Percentiles rank a stretch among this genome's conserved stretches.
These are phyloP conservation scores for Spathaspora gorwiae DNA, from an alignment of 805 yeast species.

Conservation along the genomic window DNA sequence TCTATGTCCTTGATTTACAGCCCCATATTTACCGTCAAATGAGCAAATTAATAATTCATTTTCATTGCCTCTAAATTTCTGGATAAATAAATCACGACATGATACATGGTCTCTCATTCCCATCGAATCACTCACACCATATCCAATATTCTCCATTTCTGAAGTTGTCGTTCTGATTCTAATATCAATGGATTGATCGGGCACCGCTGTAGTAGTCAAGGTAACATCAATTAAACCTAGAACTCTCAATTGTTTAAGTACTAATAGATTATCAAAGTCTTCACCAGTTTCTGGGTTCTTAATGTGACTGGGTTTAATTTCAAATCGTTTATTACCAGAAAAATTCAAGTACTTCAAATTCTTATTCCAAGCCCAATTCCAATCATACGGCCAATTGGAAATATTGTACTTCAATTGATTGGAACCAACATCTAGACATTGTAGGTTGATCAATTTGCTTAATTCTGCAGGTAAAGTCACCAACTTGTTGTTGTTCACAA, in stretches of 20 bases:
- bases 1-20: constrained; percentile 42
- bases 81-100: constrained; percentile 80
- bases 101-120: constrained; percentile 65
- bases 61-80: constrained; percentile 79
- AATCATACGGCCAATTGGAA: constrained; percentile 91
- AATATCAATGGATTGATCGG: constrained; percentile 78
- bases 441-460: constrained; percentile 58
- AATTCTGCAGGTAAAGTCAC: constrained; percentile 87
- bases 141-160: constrained; percentile 65
- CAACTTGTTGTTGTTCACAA: constrained; percentile 78
- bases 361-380: constrained; percentile 93
- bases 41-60: constrained; percentile 77
- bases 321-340: constrained; percentile 89
- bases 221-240: constrained; percentile 95
- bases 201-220: constrained; percentile 78
- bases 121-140: constrained; percentile 88
- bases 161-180: constrained; percentile 91
- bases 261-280: constrained; percentile 63
- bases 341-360: constrained; percentile 76
- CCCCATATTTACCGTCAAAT: constrained; percentile 77
- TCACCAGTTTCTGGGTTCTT: constrained; percentile 52
- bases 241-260: constrained; percentile 61
- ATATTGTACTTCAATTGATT: constrained; percentile 88
- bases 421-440: constrained; percentile 83
- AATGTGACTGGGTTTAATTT: constrained; percentile 65